Evolutionary conservation across 2,329 filamentous ascomycete species (phyloP).

Genomic region (Plenodomus lindquistii): DNA sequence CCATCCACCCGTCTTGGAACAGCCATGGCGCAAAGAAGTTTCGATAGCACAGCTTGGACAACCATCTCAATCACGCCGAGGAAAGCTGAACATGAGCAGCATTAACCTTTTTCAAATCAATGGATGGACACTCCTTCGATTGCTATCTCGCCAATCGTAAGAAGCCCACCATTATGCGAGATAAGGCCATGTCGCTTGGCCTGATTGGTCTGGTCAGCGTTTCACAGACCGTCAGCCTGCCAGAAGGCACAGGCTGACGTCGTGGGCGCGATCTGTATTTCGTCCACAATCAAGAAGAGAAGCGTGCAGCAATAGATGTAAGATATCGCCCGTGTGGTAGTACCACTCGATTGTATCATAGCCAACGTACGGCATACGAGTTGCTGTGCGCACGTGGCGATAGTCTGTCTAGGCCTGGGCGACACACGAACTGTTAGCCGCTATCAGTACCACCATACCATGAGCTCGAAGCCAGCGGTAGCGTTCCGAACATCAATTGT

Average conservation of each 20-base stretch:
- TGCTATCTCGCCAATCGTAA: neutral
- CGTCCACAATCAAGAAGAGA: neutral
- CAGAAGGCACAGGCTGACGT: conserved; percentile 8
- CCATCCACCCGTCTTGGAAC: neutral
- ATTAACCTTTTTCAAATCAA: neutral
- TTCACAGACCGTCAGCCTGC: conserved; percentile 10
- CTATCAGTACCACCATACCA: neutral
- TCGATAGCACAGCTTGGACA: neutral
- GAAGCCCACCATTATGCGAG: conserved; percentile 43
- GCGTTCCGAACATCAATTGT: neutral
- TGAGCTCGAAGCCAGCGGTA: neutral
- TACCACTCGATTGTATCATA: neutral
- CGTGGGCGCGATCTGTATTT: neutral
- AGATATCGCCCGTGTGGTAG: neutral
- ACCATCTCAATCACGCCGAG: neutral
- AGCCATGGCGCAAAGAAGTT: neutral
- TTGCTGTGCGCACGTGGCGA: conserved; percentile 1
- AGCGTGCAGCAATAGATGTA: neutral
- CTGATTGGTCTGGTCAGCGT: conserved; percentile 19
- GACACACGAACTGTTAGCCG: neutral
- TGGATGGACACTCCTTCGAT: neutral
- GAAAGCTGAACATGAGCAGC: neutral
- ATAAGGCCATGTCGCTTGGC: conserved; percentile 27
- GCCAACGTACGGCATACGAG: conserved; percentile 1
- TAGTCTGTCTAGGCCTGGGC: neutral